Conservation (phyloP, 805 yeast genomes). For the Kockiozyma suomiensis region DNA sequence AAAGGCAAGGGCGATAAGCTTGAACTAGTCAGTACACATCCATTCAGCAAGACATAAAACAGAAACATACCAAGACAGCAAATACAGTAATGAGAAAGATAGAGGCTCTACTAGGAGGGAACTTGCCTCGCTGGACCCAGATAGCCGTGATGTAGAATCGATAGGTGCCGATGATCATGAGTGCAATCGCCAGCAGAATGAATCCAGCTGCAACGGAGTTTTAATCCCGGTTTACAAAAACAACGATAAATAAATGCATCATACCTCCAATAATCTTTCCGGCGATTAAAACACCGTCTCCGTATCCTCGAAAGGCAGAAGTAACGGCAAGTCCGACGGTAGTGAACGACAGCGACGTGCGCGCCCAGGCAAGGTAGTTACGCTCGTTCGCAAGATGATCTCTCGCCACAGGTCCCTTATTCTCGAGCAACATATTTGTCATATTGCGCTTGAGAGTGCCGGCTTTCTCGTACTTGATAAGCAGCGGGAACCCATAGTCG, state of each 20-base stretch:
- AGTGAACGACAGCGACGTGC: slow-evolving; percentile 59
- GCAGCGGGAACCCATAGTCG: slow-evolving; percentile 30
- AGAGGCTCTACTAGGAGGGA: slow-evolving; percentile 30
- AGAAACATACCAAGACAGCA: slow-evolving; percentile 17
- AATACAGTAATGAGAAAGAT: slow-evolving; percentile 19
- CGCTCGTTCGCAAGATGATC: slow-evolving; percentile 59
- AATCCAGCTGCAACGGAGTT: slow-evolving; percentile 15
- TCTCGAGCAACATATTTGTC: slow-evolving; percentile 32
- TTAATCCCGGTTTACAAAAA: not conserved
- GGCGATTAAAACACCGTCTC: slow-evolving; percentile 23
- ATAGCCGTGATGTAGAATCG: slow-evolving; percentile 29
- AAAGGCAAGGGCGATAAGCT: slow-evolving; percentile 25
- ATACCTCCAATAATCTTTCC: slow-evolving; percentile 27
- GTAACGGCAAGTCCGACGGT: slow-evolving; percentile 61
- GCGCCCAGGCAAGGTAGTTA: slow-evolving; percentile 62
- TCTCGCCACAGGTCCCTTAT: slow-evolving; percentile 36
- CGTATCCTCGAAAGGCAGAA: slow-evolving; percentile 51
- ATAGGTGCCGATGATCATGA: slow-evolving; percentile 26
- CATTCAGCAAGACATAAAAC: not conserved
- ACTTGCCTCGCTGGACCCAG: slow-evolving; percentile 31
- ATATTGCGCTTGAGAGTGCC: slow-evolving; percentile 17
- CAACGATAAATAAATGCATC: not conserved
- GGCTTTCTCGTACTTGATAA: slow-evolving; percentile 23
- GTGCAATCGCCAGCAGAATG: slow-evolving; percentile 18
- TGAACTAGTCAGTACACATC: not conserved